Evolutionary conservation across 2,329 filamentous ascomycete genomes (phyloP).

Genomic region (Cercospora canescens): DNA sequence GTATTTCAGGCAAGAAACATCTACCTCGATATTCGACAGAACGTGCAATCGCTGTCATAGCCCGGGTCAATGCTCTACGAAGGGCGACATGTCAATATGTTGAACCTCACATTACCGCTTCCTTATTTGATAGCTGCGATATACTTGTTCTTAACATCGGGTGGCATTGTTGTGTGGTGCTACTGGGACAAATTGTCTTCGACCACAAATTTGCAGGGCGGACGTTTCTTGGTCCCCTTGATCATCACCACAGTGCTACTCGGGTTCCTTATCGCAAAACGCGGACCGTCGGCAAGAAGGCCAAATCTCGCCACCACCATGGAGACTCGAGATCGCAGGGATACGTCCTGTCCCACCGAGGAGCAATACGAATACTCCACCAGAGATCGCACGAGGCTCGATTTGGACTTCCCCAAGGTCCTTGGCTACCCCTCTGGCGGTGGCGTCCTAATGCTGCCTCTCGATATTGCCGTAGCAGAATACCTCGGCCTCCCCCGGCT

Average conservation of each 20-base stretch:
- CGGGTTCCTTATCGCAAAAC: neutral
- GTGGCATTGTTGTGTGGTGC: neutral
- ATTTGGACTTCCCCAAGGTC: neutral
- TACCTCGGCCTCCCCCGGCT: neutral
- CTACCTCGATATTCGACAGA: too few relatives aligned
- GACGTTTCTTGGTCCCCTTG: neutral
- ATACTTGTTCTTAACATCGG: neutral
- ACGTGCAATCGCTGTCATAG: neutral
- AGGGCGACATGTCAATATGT: neutral
- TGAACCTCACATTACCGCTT: neutral
- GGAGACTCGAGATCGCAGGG: neutral
- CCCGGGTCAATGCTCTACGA: neutral
- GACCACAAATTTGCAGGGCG: neutral
- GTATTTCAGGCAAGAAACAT: too few relatives aligned
- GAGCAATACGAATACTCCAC: neutral
- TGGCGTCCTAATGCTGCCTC: neutral
- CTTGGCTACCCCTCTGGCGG: neutral
- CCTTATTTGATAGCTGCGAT: neutral
- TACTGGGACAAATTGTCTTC: neutral
- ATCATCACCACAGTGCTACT: neutral
- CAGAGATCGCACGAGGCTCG: neutral
- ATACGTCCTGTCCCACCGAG: neutral
- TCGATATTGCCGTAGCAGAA: slow-evolving; percentile 1
- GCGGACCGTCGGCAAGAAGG: neutral
- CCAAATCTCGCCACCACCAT: neutral